Base-by-base conservation (phyloP, 2,329 filamentous ascomycete genomes). In the Remersonia thermophila region DNA sequence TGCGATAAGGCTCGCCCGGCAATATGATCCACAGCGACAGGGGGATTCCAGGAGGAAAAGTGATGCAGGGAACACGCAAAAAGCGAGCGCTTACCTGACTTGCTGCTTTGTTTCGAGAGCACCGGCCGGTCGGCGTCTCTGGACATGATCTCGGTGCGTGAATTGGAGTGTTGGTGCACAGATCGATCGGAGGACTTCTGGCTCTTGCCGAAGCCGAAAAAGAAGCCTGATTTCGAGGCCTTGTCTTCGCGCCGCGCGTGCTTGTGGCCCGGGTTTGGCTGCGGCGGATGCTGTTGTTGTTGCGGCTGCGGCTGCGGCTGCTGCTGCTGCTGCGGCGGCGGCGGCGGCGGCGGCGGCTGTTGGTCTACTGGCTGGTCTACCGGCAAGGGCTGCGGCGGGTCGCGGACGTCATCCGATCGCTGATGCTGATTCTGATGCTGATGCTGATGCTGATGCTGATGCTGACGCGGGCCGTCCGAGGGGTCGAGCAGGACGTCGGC, bases 141-240 rank as follows among this genome's bases (percentile, higher is more conserved):
- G 35, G 61, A 57, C 50, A 60, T 56, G 41, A 48, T 51, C 43
- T 59, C 58, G 45, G 54, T 51, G 42, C 57, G 56, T 31, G 56
- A 53, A 37, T 60, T 57, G 30, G 53, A 47, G 37, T 57, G 49
- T 35, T 58, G 56, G 37, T 55, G 53, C 31, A 50, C 42, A 14
- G 51, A 45, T 30, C 51, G 51, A 40, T 60, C 63, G 32, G 57
- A 55, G 35, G 61, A 54, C 45, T 61, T 66, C 45, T 60, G 55
- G 15, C 54, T 52, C 47, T 69, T 71, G 43, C 57, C 61, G 52
- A 70, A 69, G 51, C 66, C 62, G 48, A 69, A 68, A 39, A 61
- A 58, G 53, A 70, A 69, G 45, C 63, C 61, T 48, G 62, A 61
- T 49, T 65, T 68, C 39, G 62, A 58, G n/a, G 57, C 45, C 46